Base-by-base conservation (phyloP, 495 filamentous ascomycete species). In the Neurospora sp. region DNA sequence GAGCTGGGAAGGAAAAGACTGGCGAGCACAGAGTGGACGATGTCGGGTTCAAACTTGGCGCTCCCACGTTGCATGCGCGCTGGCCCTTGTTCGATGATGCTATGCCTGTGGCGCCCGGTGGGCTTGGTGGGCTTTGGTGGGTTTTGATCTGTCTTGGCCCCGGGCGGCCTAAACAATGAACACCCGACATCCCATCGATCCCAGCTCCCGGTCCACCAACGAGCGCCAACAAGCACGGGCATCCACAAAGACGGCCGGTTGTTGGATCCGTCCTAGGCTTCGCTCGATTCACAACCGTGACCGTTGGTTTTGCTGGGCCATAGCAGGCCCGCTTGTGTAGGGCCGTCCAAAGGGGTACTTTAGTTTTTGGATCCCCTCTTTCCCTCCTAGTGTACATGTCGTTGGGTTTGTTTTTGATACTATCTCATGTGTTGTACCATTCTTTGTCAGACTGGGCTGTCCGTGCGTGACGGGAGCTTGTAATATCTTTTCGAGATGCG, bases 41-140 rank as follows among this genome's bases (percentile, higher is more conserved):
- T 40, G 75, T 76, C 72, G 71, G 69, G 54, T 66, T 70, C 66
- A 75, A 71, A 59, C 74, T 78, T 79, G 78, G 76, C 78, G 75
- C 66, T 78, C 77, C 76, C 77, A 77, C 77, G 76, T 76, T 79
- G 76, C 71, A 74, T 77, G 72, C 72, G 69, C 73, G 39, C 72
- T 40, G 69, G 72, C 72, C 76, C 76, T 79, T 71, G 77, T 74
- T 72, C 78, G 73, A 80, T 80, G 78, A 79, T 80, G 78, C 73
- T 77, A 77, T 78, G 71, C 15, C 24, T 73, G 75, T 74, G 74
- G 76, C 74, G 73, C 48, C 54, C 54, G 54, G 54, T 62, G 54
- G 54, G 54, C 54, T 66, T 34, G 54, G 54, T 62, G 54, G 54
- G 54, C 54, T 66, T 34, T 66, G 54, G 54, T 66, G 54, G 54